These are phyloP conservation scores for Sungouiella blattae DNA, from an alignment of 805 yeast species.

Conservation along the genomic window DNA sequence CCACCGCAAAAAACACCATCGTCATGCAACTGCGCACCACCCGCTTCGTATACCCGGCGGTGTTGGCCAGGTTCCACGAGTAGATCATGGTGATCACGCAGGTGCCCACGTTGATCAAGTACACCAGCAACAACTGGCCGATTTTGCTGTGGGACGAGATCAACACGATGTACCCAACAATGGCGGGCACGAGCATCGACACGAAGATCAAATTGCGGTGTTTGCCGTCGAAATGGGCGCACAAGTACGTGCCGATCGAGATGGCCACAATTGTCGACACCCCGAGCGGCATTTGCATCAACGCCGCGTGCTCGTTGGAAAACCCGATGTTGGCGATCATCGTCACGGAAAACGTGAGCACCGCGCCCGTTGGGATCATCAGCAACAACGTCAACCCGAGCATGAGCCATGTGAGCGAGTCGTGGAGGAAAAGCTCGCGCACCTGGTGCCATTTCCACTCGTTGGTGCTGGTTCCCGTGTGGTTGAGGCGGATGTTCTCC, in stretches of 20 bases:
- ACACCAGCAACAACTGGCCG: conserved; percentile 49
- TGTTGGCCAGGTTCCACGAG: conserved; percentile 54
- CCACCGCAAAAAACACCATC: conserved; percentile 18
- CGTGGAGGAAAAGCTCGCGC: conserved; percentile 43
- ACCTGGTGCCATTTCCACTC: conserved; percentile 44
- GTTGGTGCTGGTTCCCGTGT: conserved; percentile 51
- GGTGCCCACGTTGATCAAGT: conserved; percentile 52
- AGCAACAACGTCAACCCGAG: conserved; percentile 42
- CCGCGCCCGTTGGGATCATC: conserved; percentile 50
- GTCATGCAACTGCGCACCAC: conserved; percentile 17
- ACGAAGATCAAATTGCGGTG: conserved; percentile 26
- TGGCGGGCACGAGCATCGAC: conserved; percentile 32
- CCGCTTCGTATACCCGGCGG: conserved; percentile 27
- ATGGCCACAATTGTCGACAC: conserved; percentile 33
- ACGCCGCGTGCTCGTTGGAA: conserved; percentile 40
- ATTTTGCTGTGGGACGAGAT: conserved; percentile 31
- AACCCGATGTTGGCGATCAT: conserved; percentile 53
- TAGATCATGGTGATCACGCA: conserved; percentile 56
- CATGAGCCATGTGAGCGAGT: conserved; percentile 49
- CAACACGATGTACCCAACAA: conserved; percentile 41
- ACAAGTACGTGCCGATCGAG: conserved; percentile 28
- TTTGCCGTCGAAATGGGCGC: conserved; percentile 18
- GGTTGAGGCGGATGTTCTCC: conserved; percentile 44
- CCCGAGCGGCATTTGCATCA: conserved; percentile 58
- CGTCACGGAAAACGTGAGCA: conserved; percentile 51